Conservation (phyloP, 306 rosid species). For the Glycine soja region DNA sequence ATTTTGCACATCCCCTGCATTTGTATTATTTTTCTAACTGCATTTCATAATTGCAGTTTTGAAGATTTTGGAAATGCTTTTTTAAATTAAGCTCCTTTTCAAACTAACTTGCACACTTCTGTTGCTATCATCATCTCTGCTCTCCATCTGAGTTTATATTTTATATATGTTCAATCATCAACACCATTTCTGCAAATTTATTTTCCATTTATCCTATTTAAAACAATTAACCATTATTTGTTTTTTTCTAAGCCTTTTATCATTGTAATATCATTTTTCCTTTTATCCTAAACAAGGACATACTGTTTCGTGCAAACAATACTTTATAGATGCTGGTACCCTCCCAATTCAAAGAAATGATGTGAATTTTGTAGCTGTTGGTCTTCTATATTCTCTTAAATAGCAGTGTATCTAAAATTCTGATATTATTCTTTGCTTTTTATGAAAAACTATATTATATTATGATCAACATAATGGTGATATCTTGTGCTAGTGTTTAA, state of each 20-base stretch:
- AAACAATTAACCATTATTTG: neutral
- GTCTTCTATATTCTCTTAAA: constrained; percentile 17
- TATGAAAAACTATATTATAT: constrained; percentile 25
- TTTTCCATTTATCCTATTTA: constrained; percentile 19
- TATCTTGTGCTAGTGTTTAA: neutral
- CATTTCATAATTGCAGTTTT: constrained; percentile 27
- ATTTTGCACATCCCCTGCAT: constrained; percentile 8
- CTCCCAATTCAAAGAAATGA: constrained; percentile 27
- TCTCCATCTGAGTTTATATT: constrained; percentile 17
- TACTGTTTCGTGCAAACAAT: constrained; percentile 19
- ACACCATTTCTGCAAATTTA: neutral
- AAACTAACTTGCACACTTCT: neutral
- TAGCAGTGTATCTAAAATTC: constrained; percentile 15
- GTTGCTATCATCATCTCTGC: constrained; percentile 31
- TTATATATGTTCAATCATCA: constrained; percentile 14
- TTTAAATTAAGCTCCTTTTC: constrained; percentile 10
- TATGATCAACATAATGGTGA: constrained; percentile 20
- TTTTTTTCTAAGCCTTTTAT: neutral
- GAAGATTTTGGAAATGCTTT: constrained; percentile 15
- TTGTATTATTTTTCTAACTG: neutral
- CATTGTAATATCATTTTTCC: constrained; percentile 1
- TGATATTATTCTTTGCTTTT: constrained; percentile 15
- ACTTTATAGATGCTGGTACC: neutral
- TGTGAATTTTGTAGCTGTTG: constrained; percentile 6
- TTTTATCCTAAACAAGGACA: neutral